Conservation (phyloP, 371 early-diverging fungal genomes). For the Gilbertella persicaria region DNA sequence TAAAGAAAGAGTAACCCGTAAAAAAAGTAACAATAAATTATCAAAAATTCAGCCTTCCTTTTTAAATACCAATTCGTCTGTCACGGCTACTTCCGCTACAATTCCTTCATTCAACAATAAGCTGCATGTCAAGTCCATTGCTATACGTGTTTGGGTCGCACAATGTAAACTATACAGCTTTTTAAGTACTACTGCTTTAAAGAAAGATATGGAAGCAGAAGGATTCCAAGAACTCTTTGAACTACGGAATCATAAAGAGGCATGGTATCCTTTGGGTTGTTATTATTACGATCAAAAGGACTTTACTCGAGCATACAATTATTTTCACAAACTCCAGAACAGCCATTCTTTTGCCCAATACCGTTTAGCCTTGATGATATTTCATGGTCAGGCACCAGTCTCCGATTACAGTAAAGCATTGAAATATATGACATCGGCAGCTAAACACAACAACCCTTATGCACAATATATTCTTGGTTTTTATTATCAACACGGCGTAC, state of each 20-base stretch:
- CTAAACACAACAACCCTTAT: conserved; percentile 25
- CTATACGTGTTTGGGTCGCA: conserved; percentile 39
- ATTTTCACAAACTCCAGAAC: conserved; percentile 13
- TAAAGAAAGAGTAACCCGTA: too few species aligned
- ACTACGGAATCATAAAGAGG: conserved; percentile 14
- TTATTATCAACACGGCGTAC: conserved; percentile 27
- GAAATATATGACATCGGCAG: conserved; percentile 12
- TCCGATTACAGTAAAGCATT: neutral
- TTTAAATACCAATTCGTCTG: too few species aligned
- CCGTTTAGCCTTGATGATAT: conserved; percentile 17
- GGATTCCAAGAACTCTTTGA: conserved; percentile 32
- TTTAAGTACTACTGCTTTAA: conserved; percentile 8
- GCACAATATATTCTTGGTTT: conserved; percentile 40
- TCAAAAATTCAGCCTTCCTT: too few species aligned
- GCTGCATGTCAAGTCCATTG: neutral
- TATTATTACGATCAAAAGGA: conserved; percentile 22
- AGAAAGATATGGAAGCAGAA: conserved; percentile 9
- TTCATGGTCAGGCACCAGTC: conserved; percentile 8
- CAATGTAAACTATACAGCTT: conserved; percentile 42
- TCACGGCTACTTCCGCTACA: too few species aligned
- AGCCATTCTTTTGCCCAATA: conserved; percentile 18
- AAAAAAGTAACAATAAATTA: neutral
- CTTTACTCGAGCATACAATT: conserved; percentile 14
- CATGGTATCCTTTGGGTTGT: conserved; percentile 24
- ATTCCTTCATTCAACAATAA: neutral